Percentiles rank a stretch among this genome's conserved stretches.
These are phyloP conservation scores for Fonsecaea monophora DNA, from an alignment of 2,329 filamentous ascomycete genomes.

Conservation along the genomic window DNA sequence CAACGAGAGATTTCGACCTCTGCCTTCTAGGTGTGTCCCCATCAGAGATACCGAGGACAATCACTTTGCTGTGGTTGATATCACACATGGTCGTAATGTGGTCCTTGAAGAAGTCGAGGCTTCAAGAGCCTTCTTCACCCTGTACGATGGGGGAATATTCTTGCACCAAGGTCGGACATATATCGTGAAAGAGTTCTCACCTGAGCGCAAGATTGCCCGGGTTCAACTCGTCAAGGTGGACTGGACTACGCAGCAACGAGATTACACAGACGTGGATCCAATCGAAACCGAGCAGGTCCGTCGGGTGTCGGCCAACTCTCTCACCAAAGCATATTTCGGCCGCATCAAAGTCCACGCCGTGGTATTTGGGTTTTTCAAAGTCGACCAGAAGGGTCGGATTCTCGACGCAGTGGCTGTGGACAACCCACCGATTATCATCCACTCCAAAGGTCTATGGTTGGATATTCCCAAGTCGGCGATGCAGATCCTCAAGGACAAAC, in stretches of 20 bases:
- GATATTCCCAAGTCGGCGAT: constrained; percentile 83
- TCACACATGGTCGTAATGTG: constrained; percentile 76
- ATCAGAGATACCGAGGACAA: constrained; percentile 89
- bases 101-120: constrained; percentile 96
- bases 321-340: constrained; percentile 80
- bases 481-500: constrained; percentile 74
- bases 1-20: constrained; percentile 83
- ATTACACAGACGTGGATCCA: constrained; percentile 93
- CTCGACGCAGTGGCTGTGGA: constrained; percentile 92
- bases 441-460: constrained; percentile 92
- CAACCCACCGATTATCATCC: constrained; percentile 85
- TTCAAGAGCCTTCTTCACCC: constrained; percentile 89
- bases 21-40: constrained; percentile 80
- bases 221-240: constrained; percentile 90
- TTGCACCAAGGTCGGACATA: constrained; percentile 95
- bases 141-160: constrained; percentile 97
- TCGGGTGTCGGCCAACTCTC: constrained; percentile 65
- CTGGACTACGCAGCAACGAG: constrained; percentile 91
- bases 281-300: constrained; percentile 89
- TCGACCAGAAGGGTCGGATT: constrained; percentile 84
- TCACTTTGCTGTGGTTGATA: constrained; percentile 93
- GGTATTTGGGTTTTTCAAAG: constrained; percentile 96
- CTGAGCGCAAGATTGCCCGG: constrained; percentile 79
- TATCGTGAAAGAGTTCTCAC: constrained; percentile 85
- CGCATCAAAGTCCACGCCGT: constrained; percentile 83